These are phyloP conservation scores for Saururus chinensis DNA, from an alignment of 164 flowering plant genomes.

Conservation along the genomic window DNA sequence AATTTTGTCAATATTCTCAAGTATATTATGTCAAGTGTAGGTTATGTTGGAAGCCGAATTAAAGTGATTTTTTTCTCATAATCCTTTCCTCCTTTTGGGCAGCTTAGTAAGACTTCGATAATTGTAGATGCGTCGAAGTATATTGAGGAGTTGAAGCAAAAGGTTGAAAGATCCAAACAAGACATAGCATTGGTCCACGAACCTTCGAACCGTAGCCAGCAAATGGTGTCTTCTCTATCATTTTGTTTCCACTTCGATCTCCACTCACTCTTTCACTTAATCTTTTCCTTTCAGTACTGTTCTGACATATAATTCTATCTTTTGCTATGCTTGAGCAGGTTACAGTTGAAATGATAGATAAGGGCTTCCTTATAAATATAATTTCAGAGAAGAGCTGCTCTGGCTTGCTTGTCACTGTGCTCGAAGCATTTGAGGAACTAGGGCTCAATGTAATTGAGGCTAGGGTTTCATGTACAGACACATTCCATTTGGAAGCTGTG, in stretches of 20 bases:
- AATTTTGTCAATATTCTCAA: too few relatives aligned
- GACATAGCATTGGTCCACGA: constrained; percentile 32
- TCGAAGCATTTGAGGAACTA: constrained; percentile 69
- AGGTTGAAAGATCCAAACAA: constrained; percentile 63
- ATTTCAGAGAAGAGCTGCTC: constrained; percentile 42
- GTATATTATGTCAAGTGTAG: too few relatives aligned
- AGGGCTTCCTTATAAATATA: constrained; percentile 54
- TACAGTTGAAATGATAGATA: constrained; percentile 55
- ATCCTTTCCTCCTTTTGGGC: constrained; percentile 13
- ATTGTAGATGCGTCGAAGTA: constrained; percentile 77
- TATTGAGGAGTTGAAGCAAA: constrained; percentile 62
- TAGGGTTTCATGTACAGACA: constrained; percentile 59
- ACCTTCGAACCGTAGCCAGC: constrained; percentile 19
- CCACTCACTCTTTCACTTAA: background rate
- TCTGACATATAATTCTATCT: too few relatives aligned
- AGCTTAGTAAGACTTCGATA: constrained; percentile 60
- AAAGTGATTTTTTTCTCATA: too few relatives aligned
- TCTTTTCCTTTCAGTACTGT: too few relatives aligned
- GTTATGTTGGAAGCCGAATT: too few relatives aligned
- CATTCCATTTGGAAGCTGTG: constrained; percentile 58
- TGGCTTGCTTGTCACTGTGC: constrained; percentile 57
- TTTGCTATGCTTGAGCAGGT: constrained; percentile 19
- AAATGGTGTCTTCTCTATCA: constrained; percentile 32
- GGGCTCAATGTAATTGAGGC: constrained; percentile 71
- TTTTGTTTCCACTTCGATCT: constrained; percentile 1